phyloP scores from a whole-genome alignment of 441 rosid species.

The Pelargonium fulgidum region DNA sequence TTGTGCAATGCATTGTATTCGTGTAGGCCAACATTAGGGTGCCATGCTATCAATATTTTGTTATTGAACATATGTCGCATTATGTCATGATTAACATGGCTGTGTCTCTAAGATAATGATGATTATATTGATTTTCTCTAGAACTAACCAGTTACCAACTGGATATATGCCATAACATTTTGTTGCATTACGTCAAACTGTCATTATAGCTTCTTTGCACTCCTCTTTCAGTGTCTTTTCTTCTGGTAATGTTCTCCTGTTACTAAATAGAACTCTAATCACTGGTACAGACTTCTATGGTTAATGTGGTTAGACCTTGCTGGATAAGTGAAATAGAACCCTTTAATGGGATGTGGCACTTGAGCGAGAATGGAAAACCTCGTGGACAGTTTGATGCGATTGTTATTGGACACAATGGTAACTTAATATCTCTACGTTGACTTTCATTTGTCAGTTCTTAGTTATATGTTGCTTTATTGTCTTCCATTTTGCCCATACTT shows the following conservation, averaged over 20 bases:
- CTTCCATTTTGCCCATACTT: too few species aligned
- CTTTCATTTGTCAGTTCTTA: slow-evolving; percentile 1
- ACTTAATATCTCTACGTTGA: slow-evolving; percentile 17
- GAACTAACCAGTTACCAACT: neutral
- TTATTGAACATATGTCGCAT: neutral
- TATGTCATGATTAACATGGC: neutral
- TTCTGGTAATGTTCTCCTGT: neutral
- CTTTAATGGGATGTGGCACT: slow-evolving; percentile 80
- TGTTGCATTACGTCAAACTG: neutral
- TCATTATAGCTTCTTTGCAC: neutral
- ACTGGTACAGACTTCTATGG: slow-evolving; percentile 52
- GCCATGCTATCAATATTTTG: neutral
- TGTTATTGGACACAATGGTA: slow-evolving; percentile 94
- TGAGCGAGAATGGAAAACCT: slow-evolving; percentile 77
- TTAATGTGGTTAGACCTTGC: slow-evolving; percentile 76
- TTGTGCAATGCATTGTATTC: neutral
- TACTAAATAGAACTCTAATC: slow-evolving; percentile 19
- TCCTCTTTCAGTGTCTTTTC: neutral
- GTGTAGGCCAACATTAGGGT: neutral
- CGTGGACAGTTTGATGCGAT: slow-evolving; percentile 67
- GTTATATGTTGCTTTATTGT: neutral
- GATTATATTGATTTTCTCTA: neutral
- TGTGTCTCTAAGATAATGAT: neutral
- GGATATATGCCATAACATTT: neutral
- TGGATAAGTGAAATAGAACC: slow-evolving; percentile 86